These are phyloP conservation scores for Coemansia sp. DNA, from an alignment of 371 early-diverging fungal genomes.

Conservation along the genomic window DNA sequence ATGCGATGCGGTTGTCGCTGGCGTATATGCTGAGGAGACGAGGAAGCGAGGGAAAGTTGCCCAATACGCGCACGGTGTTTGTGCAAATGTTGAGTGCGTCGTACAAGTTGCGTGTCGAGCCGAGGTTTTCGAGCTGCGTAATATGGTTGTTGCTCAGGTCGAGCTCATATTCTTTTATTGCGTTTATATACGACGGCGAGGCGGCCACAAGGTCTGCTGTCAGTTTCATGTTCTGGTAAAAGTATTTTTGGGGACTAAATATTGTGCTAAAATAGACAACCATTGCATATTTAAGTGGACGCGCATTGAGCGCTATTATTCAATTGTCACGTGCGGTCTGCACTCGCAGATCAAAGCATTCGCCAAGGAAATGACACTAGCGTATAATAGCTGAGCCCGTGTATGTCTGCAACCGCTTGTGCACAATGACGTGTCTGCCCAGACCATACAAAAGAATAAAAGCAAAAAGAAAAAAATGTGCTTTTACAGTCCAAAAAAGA, in stretches of 20 bases:
- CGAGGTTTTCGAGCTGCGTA: slow-evolving; percentile 89
- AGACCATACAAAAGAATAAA: background rate
- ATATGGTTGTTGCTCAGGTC: slow-evolving; percentile 86
- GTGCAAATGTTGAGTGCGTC: slow-evolving; percentile 91
- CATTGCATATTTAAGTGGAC: background rate
- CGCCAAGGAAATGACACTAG: background rate
- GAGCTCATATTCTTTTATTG: slow-evolving; percentile 86
- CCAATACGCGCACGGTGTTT: slow-evolving; percentile 82
- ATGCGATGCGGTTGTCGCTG: slow-evolving; percentile 82
- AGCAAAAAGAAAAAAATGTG: background rate
- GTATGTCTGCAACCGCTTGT: background rate
- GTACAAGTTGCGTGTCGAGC: slow-evolving; percentile 87
- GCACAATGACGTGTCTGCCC: background rate
- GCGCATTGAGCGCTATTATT: background rate
- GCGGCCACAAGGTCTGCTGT: slow-evolving; percentile 74
- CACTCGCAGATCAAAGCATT: background rate
- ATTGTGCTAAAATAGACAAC: background rate
- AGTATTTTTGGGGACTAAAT: background rate
- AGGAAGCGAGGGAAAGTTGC: slow-evolving; percentile 82
- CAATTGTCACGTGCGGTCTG: background rate
- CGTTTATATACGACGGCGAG: slow-evolving; percentile 75
- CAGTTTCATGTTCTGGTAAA: slow-evolving; percentile 63
- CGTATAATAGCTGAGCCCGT: too few relatives aligned
- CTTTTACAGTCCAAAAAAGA: background rate
- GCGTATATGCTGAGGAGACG: slow-evolving; percentile 77